phyloP scores from a whole-genome alignment of 768 basidiomycete species.

The Mrakia gelida region DNA sequence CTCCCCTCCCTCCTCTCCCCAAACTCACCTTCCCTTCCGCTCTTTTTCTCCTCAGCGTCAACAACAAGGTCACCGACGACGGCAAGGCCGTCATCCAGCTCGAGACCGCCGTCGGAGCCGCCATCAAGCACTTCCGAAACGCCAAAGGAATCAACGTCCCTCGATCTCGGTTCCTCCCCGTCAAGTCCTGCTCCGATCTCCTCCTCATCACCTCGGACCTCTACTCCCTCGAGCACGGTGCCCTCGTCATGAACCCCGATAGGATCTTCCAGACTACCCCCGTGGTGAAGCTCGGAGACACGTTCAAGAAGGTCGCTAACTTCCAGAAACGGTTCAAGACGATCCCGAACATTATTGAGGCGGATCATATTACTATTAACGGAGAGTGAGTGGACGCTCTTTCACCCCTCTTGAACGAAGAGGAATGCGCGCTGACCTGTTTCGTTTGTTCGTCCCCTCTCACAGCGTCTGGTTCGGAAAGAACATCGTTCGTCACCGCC shows the following conservation, averaged over 20 bases:
- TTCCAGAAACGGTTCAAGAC: slow-evolving; percentile 95
- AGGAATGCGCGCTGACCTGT: no score
- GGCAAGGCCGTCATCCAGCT: slow-evolving; percentile 79
- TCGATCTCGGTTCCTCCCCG: slow-evolving; percentile 84
- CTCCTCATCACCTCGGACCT: slow-evolving; percentile 88
- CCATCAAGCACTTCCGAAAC: slow-evolving; percentile 74
- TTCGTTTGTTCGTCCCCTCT: no score
- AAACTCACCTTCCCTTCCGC: neutral
- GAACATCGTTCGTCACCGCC: slow-evolving; percentile 45
- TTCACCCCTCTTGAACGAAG: no score
- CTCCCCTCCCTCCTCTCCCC: no score
- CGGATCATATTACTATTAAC: slow-evolving; percentile 90
- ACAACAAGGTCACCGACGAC: slow-evolving; percentile 74
- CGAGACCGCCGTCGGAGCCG: slow-evolving; percentile 89
- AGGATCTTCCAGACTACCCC: slow-evolving; percentile 78
- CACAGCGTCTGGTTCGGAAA: slow-evolving; percentile 71
- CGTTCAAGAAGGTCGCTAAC: slow-evolving; percentile 85
- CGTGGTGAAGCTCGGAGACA: slow-evolving; percentile 94
- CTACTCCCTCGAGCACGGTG: slow-evolving; percentile 83
- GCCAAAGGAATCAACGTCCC: slow-evolving; percentile 80
- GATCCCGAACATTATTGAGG: slow-evolving; percentile 81
- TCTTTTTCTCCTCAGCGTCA: slow-evolving; percentile 11
- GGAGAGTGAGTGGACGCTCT: slow-evolving; percentile 52
- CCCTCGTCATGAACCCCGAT: slow-evolving; percentile 73
- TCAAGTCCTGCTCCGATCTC: slow-evolving; percentile 74